Percentiles rank a stretch among this genome's conserved stretches.
Conservation (phyloP, 139 green algal species). For the Chlorella ohadii region DNA sequence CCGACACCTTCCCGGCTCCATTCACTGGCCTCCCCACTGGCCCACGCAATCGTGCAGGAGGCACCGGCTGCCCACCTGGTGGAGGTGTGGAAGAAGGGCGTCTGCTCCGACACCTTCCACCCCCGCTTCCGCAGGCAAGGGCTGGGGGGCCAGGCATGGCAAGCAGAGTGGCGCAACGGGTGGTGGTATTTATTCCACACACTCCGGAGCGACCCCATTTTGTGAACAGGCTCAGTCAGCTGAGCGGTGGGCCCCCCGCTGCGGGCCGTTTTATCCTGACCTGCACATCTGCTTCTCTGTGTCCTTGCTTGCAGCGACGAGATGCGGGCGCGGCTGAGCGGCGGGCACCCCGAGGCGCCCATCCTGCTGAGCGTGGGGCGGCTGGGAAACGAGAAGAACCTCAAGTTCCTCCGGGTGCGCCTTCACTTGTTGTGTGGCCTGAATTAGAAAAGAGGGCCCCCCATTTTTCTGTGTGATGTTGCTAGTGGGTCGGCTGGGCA, state of each 20-base stretch:
- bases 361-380: constrained; percentile 95
- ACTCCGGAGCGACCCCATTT: no score
- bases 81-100: constrained; percentile 83
- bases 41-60: no score
- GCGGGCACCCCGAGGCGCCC: constrained; percentile 73
- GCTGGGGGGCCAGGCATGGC: no score
- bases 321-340: constrained; percentile 79
- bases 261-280: no score
- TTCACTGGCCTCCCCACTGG: no score
- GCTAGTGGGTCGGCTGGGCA: no score
- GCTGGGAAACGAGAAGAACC: constrained; percentile 91
- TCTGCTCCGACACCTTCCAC: constrained; percentile 84
- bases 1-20: no score
- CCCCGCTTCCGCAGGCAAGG: constrained; percentile 64
- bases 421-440: background rate
- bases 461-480: no score
- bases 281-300: background rate
- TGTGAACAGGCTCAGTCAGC: no score
- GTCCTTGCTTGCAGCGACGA: constrained; percentile 33
- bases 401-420: constrained; percentile 68
- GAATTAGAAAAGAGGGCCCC: no score
- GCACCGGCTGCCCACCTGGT: constrained; percentile 6
- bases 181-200: no score
- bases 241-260: no score
- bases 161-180: background rate